These are phyloP conservation scores for Rosa multiflora DNA, from an alignment of 306 rosid genomes.

Conservation along the genomic window DNA sequence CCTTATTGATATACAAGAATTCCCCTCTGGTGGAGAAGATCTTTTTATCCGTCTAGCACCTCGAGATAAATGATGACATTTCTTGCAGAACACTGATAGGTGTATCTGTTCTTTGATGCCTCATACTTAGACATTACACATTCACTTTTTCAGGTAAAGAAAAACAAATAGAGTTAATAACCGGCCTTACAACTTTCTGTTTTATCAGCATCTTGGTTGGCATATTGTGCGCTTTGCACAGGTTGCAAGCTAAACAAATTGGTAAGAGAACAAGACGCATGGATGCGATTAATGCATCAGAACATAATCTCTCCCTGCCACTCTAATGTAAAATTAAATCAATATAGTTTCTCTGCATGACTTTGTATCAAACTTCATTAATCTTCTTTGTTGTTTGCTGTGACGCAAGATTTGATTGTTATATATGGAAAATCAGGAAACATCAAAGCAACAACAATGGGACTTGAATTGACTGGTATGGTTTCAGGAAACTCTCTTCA, in stretches of 20 bases:
- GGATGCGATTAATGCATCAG: neutral
- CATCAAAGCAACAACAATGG: no score
- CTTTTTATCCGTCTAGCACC: slow-evolving; percentile 20
- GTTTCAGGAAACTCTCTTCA: no score
- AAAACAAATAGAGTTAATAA: slow-evolving; percentile 2
- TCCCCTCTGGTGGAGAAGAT: neutral
- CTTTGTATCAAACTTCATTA: neutral
- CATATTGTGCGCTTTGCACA: neutral
- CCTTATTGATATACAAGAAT: slow-evolving; percentile 14
- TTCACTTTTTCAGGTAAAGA: slow-evolving; percentile 11
- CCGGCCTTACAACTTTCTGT: neutral
- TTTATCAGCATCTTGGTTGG: neutral
- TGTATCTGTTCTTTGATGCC: neutral
- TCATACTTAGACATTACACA: neutral
- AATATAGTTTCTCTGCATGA: no score
- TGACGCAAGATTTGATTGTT: neutral
- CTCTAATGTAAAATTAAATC: no score
- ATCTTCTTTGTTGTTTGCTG: neutral
- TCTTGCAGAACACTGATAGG: neutral
- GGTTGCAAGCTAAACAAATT: neutral
- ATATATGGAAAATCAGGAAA: neutral
- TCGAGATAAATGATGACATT: slow-evolving; percentile 10
- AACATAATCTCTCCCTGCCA: neutral
- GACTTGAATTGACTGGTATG: no score
- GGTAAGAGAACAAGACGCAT: slow-evolving; percentile 12